Base-by-base conservation (phyloP, 495 filamentous ascomycete species). In the Daldinia vernicosa region DNA sequence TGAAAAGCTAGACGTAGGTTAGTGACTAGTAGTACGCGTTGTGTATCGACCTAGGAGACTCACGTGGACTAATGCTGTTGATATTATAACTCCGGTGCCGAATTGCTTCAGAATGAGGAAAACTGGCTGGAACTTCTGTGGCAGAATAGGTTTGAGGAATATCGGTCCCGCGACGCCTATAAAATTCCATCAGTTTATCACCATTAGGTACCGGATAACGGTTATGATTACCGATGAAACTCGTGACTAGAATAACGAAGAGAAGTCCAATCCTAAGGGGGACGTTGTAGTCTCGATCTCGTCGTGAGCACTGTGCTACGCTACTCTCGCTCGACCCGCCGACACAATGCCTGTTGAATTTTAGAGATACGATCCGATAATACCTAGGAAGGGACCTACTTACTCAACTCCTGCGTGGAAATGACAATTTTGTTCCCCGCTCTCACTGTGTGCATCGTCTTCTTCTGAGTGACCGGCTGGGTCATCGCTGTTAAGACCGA, bases 41-140 rank as follows among this genome's bases (percentile, higher is more conserved):
- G 22, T 28, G 19, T 43, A 56, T n/a, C 12, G 9, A 9, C 12
- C 27, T 1, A 0, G 30, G 59, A 39, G 4, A 65, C 83, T 76
- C 62, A 89, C 86, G 73, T 93, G 91, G 19, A 93, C 79, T 60
- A 92, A 91, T 14, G 89, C 89, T 0, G 91, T 93, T 4, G 90
- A 83, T 50, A 93, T 82, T 64, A 93, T 88, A 22, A 93, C 86
- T 1, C 91, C 91, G 0, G 91, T 92, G 6, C 91, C 91, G 63
- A 93, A 92, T 63, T 93, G 90, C 69, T 90, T 87, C 28, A 91
- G 80, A 12, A 85, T 70, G 17, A 85, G 83, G 53, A 86, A 84
- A 35, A 85, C 79, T 56, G 65, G 17, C 22, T 78, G 70, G 17
- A 79, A 73, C 9, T 72, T 67, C 19, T 63, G 59, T 15, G 75